Evolutionary conservation across 768 basidiomycete species (phyloP), one percentile per base, ranked within the genome.

Genomic region (Amanita polypyramis): DNA sequence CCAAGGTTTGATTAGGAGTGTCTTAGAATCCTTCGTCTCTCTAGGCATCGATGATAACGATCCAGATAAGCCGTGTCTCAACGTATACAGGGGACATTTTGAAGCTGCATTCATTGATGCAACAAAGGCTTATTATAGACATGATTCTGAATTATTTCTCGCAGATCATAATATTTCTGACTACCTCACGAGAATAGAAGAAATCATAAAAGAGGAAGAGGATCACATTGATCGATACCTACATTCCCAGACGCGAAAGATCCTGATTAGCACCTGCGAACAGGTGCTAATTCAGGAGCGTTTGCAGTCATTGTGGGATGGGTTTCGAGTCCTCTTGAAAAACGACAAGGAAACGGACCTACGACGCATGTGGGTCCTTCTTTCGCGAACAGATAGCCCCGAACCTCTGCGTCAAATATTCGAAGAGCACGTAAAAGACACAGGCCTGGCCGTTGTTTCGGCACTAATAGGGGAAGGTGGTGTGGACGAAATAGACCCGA

Each of bases 341-440:
- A 92, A 76, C 62, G 95, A 97, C 65, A 90, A 93, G 64, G 85
- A 92, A 50, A 88, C 93, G 63, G 95, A 98, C 58, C 72, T 99
- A 36, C 90, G 90, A 56, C 77, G 94, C 36, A 96, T 97, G 90
- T 97, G 96, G 66, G 74, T 83, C 7, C 71, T 97, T n/a, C 72
- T 98, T 19, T 82, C 86, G 10, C 85, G 94, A 51, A 79, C 81
- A 14, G 83, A 91, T 56, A 95, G 94, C 5, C 70, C 97, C 49
- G 90, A 95, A 56, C 93, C 92, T 0, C 66, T 97, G 46, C 77
- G 91, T 57, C 87, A 86, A 72, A 84, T 80, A 59, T 99, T 97
- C 59, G 94, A 94, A 67, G 84, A 87, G 55, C 93, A 96, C 63
- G 95, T 98, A 60, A 96, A 95, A 75, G 79, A 80, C 58, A 80